Base-by-base conservation (phyloP, 1,139 yeast species). In the Casaregolazyma suthepensis region DNA sequence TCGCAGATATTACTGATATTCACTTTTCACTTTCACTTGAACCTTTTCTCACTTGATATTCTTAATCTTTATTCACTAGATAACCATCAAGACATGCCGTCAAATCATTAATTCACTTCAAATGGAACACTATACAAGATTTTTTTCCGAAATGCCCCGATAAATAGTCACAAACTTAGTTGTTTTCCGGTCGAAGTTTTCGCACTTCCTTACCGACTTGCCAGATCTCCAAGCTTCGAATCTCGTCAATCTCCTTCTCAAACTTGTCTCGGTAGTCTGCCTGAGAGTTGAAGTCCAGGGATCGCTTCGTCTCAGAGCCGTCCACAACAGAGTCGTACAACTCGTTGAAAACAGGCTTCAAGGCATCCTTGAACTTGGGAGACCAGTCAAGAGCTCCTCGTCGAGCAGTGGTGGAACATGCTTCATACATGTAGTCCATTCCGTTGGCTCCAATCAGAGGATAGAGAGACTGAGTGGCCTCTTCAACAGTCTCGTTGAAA, bases 301-400 rank as follows among this genome's bases (percentile, higher is more conserved):
- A 91, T 79, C 99, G 87, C 82, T 93, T 79, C 73, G 99, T 93
- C 83, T 93, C 99, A 66, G 90, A 75, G 74, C 99, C 99, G 76
- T 88, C 89, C 81, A 83, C 86, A 70, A 91, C 96, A 61, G 96
- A 83, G 75, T 87, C 91, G 82, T 93, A 93, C 71, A 93, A 83
- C 72, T 93, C 95, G 76, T 86, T 82, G 82, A 93, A 93, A 59
- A 93, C 97, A 71, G 99, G 99, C 82, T 93, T 93, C 79, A 93
- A 84, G 71, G 97, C 97, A 69, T 88, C 94, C 85, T 90, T 90
- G 89, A 93, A 93, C 76, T 85, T 79, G 77, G 98, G 99, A 83
- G 93, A 91, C 99, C 99, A 93, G 82, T 93, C 99, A 71, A 93
- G 84, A 72, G 99, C 99, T 83, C 99, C 99, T 82, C 99, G 90